Conservation (phyloP, 345 rosid species). For the Rhizophora mangle region DNA sequence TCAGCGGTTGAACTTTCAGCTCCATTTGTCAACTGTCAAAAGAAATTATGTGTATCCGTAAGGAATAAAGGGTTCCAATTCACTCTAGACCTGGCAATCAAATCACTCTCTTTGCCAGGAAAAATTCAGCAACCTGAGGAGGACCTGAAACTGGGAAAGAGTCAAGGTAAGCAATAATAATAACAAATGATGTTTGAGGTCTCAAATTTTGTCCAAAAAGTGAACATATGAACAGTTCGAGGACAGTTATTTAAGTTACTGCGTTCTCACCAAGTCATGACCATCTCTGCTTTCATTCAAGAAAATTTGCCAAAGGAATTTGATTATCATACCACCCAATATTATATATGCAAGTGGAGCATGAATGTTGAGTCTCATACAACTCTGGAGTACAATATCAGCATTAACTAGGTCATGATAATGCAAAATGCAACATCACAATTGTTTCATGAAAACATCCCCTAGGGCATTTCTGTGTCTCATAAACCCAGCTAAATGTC, state of each 20-base stretch:
- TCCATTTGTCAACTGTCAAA: slow-evolving; percentile 46
- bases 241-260: background rate
- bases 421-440: too few species aligned
- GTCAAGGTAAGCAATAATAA: slow-evolving; percentile 7
- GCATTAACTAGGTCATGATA: too few species aligned
- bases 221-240: background rate
- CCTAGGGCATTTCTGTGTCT: too few species aligned
- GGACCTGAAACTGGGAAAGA: slow-evolving; percentile 24
- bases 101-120: slow-evolving; percentile 9
- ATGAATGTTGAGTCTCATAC: too few species aligned
- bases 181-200: background rate
- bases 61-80: slow-evolving; percentile 21
- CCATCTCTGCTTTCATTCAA: background rate
- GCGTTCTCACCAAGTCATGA: background rate
- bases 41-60: slow-evolving; percentile 11
- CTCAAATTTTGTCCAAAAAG: background rate
- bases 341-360: too few species aligned
- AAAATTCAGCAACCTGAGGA: slow-evolving; percentile 8
- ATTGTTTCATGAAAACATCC: too few species aligned
- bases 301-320: too few species aligned
- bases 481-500: too few species aligned
- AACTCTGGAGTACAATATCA: too few species aligned
- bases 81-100: slow-evolving; percentile 13
- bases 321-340: too few species aligned
- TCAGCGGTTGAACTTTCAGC: slow-evolving; percentile 68